phyloP scores from a whole-genome alignment of 1,139 yeast species.

The Diutina mesorugosa region DNA sequence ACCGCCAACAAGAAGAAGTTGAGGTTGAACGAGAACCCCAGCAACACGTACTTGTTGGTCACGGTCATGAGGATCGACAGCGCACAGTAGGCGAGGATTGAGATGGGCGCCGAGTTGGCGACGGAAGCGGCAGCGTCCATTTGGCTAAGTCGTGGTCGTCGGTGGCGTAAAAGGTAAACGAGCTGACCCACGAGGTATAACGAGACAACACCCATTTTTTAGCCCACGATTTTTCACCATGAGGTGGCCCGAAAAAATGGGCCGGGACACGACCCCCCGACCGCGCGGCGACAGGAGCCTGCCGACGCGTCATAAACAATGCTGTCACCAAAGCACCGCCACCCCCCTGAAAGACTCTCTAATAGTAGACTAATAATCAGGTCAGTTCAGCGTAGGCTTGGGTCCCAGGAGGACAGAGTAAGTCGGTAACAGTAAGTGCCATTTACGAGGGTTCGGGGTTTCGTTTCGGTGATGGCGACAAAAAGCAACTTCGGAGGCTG shows the following conservation, averaged over 20 bases:
- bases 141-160: background rate
- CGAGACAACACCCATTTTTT: background rate
- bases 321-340: no score
- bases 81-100: conserved; percentile 77
- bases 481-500: background rate
- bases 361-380: no score
- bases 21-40: conserved; percentile 74
- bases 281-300: background rate
- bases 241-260: background rate
- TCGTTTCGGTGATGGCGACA: no score
- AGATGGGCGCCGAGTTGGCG: conserved; percentile 76
- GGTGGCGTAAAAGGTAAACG: background rate
- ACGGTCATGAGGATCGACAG: conserved; percentile 97
- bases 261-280: background rate
- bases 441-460: no score
- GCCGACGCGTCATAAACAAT: background rate
- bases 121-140: conserved; percentile 10
- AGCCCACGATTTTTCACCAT: background rate
- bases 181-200: background rate
- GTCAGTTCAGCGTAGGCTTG: no score
- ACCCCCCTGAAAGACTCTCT: no score
- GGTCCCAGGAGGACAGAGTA: no score
- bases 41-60: conserved; percentile 87
- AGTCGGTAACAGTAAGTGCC: no score
- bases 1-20: conserved; percentile 78